Evolutionary conservation across 2,329 filamentous ascomycete species (phyloP), one percentile per base, ranked within the genome.

Genomic region (Fusarium kyushuense): DNA sequence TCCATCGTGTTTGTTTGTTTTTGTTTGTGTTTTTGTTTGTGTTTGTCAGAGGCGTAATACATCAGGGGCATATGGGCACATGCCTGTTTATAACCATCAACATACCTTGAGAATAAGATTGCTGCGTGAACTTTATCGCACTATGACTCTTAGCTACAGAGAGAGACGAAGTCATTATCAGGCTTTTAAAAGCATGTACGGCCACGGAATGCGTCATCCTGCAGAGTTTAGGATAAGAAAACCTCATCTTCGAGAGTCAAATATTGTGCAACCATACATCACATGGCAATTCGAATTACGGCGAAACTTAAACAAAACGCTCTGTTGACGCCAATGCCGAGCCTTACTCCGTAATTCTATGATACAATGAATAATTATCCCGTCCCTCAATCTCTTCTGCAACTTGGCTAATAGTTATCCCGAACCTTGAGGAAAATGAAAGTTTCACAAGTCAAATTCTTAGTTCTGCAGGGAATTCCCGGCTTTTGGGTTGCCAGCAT

Each of bases 321-420:
- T 68, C 52, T 70, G 46, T 63, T 72, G 57, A 72, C 72, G 72
- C 72, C 72, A 45, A 54, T 60, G 54, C 72, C 63, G 70, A 69
- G 32, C 68, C 72, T 70, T 74, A 70, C 66, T 64, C 56, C 71
- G 49, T 68, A 63, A 52, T 54, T 73, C 62, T 74, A 74, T 74
- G 52, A 68, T 74, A 74, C 72, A 74, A 55, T 45, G 53, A 46
- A 43, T 54, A 55, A 57, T 60, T 49, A 41, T 52, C 21, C 43
- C 54, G 63, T 57, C 38, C 46, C 53, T 58, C 54, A 35, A 42
- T 41, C 53, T 60, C 35, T 59, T 45, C 54, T 29, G 33, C 36
- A 68, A 43, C 55, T 40, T 49, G 46, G 33, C 41, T 49, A 33
- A 36, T 52, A 53, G 25, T 45, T 36, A 54, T 64, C 45, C 38